Conservation (phyloP, 2,329 filamentous ascomycete species). For the Rutstroemia sp. region DNA sequence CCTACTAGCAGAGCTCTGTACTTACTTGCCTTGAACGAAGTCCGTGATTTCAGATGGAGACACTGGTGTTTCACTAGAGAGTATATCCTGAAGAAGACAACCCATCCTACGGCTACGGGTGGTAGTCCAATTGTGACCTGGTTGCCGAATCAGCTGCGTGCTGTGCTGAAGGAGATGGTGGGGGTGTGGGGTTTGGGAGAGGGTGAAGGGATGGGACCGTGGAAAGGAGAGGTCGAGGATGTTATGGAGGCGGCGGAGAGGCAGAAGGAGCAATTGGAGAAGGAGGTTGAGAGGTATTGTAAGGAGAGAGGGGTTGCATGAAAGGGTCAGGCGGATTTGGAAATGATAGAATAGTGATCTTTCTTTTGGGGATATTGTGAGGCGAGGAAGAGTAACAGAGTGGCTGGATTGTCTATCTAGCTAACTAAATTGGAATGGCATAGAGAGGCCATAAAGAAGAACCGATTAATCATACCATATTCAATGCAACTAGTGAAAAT, state of each 20-base stretch:
- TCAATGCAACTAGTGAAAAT: too few relatives aligned
- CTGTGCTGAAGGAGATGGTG: constrained; percentile 65
- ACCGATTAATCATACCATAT: too few relatives aligned
- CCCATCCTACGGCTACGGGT: constrained; percentile 70
- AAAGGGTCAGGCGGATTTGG: too few relatives aligned
- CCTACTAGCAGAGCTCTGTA: constrained; percentile 54
- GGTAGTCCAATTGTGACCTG: constrained; percentile 79
- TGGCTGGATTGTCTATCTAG: too few relatives aligned
- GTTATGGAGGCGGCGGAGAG: constrained; percentile 59
- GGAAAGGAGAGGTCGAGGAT: constrained; percentile 53
- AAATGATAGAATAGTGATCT: too few relatives aligned
- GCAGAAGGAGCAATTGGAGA: constrained; percentile 58
- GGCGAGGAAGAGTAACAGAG: too few relatives aligned
- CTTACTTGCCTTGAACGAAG: constrained; percentile 61
- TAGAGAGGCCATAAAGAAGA: too few relatives aligned
- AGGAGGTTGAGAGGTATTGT: constrained; percentile 72
- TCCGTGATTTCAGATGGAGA: constrained; percentile 74
- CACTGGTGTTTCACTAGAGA: constrained; percentile 83
- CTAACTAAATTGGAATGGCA: too few relatives aligned
- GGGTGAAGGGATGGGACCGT: constrained; percentile 24
- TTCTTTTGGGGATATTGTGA: too few relatives aligned
- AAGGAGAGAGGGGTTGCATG: constrained; percentile 40
- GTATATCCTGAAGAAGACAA: constrained; percentile 74
- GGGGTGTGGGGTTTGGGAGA: constrained; percentile 39
- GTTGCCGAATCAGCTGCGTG: constrained; percentile 73